Base-by-base conservation (phyloP, 2,329 filamentous ascomycete genomes). In the Camillea tinctor region DNA sequence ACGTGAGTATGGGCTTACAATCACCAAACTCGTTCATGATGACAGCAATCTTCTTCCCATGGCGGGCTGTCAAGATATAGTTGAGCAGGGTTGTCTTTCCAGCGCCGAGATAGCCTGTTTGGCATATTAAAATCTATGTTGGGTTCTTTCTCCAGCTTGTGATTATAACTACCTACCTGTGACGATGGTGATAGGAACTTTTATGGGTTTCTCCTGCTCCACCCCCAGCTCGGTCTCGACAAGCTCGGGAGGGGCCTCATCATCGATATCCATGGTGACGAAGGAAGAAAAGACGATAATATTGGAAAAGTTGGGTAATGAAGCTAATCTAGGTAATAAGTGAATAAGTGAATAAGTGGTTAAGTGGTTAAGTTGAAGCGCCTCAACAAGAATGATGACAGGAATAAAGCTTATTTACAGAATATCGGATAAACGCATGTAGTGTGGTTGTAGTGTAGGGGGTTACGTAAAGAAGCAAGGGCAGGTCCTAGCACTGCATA, bases 41-140 rank as follows among this genome's bases (percentile, higher is more conserved):
- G 15, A 99, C 95, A 11, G 95, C 95, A 74, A 99, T 95, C 72
- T 93, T 97, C 82, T 98, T 98, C 74, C 94, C 94, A 82, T 99
- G 95, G 62, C 94, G 89, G 60, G 93, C 93, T 24, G 90, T 96
- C 56, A 99, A 81, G 63, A 99, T 98, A 74, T 98, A 97, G 75
- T 99, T 98, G 60, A 99, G 81, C 26, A 98, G 77, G 0, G 94
- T 98, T 0, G 94, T 98, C 77, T 99, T 99, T 19, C 95, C 95
- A 8, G 95, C 92, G 19, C 95, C 95, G 3, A 99, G 84, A 72
- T 99, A 99, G 3, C 95, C 92, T 95, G 64, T 24, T 20, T 13
- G n/a, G 7, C 15, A 23, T 44, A 30, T 65, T 52, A 69, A 61
- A 52, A 54, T 20, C 13, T 19, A 55, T 21, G 15, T 48, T 9